Evolutionary conservation across 169 alveolate species (phyloP).

Genomic region (Plasmodium cynomolgi): DNA sequence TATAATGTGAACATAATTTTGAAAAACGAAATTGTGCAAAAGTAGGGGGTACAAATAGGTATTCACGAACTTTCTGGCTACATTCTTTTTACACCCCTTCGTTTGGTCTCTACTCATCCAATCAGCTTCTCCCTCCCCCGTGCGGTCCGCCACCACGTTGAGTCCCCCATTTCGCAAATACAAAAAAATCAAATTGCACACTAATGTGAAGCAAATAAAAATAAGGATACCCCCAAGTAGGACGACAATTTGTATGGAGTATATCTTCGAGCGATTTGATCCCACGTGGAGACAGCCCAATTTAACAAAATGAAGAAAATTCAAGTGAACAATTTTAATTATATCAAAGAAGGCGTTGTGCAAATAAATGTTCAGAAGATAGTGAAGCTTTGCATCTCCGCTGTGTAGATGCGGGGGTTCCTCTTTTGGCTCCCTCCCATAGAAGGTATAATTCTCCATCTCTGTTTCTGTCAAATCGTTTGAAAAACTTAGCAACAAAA

Average conservation of each 20-base stretch:
- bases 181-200: slow-evolving; percentile 46
- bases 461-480: slow-evolving; percentile 74
- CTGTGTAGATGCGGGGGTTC: not conserved
- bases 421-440: not conserved
- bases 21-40: slow-evolving; percentile 25
- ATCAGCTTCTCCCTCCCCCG: not conserved
- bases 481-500: slow-evolving; percentile 57
- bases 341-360: slow-evolving; percentile 67
- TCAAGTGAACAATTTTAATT: slow-evolving; percentile 40
- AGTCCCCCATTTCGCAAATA: not conserved
- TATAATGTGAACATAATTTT: slow-evolving; percentile 20
- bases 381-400: slow-evolving; percentile 28
- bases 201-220: slow-evolving; percentile 15
- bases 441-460: slow-evolving; percentile 17
- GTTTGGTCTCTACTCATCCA: not conserved
- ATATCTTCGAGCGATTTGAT: not conserved
- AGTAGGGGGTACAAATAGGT: slow-evolving; percentile 13
- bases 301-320: slow-evolving; percentile 17
- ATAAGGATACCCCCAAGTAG: not conserved
- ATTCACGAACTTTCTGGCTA: not conserved
- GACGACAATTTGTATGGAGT: slow-evolving; percentile 2
- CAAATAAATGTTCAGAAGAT: slow-evolving; percentile 58
- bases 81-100: not conserved
- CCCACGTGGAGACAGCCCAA: slow-evolving; percentile 17
- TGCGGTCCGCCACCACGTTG: not conserved